Conservation (phyloP, 345 rosid genomes). For the Murraya koenigii region DNA sequence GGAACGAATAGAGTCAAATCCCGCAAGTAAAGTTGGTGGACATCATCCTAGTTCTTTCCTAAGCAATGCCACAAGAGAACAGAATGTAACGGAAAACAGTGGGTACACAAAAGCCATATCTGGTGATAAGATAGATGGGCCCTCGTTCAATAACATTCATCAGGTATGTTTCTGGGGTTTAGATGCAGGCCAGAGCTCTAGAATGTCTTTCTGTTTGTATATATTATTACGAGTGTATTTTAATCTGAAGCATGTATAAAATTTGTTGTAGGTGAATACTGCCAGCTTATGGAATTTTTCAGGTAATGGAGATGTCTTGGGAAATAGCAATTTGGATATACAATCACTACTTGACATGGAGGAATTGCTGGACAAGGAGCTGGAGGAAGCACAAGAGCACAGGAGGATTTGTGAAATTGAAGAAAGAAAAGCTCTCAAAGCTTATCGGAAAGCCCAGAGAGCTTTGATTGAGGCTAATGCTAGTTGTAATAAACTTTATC, state of each 20-base stretch:
- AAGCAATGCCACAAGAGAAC: conserved; percentile 32
- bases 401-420: conserved; percentile 79
- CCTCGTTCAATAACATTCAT: conserved; percentile 21
- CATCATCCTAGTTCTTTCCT: conserved; percentile 25
- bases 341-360: conserved; percentile 61
- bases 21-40: conserved; percentile 18
- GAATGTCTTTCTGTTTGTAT: conserved; percentile 8
- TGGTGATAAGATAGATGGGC: conserved; percentile 34
- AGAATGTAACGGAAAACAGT: conserved; percentile 27
- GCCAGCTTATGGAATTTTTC: conserved; percentile 35
- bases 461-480: conserved; percentile 86
- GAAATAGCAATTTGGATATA: conserved; percentile 37
- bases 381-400: conserved; percentile 78
- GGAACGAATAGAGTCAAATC: conserved; percentile 24
- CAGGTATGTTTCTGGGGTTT: conserved; percentile 43
- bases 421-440: conserved; percentile 89
- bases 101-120: conserved; percentile 26
- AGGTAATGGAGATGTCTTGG: conserved; percentile 36
- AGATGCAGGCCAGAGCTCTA: conserved; percentile 9
- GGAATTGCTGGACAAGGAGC: conserved; percentile 80
- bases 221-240: neutral
- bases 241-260: neutral
- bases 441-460: conserved; percentile 83
- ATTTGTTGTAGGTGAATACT: conserved; percentile 41
- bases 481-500: conserved; percentile 70